phyloP scores from a whole-genome alignment of 2,329 filamentous ascomycete species.

The Leptosphaerulina australis region DNA sequence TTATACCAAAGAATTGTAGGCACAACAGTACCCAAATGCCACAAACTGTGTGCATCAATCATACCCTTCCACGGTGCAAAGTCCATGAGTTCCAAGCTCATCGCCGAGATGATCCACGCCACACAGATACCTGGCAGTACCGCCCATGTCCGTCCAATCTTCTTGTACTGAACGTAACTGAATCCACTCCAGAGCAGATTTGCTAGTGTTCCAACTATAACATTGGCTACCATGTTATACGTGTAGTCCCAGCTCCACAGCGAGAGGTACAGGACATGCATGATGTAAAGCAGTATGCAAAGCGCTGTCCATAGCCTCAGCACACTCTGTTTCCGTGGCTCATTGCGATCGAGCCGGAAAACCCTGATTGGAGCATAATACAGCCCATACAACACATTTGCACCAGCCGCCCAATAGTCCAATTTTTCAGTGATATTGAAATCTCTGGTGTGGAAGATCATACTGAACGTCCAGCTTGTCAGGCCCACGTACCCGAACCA shows the following conservation, averaged over 20 bases:
- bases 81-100: conserved; percentile 95
- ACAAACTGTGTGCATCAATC: conserved; percentile 91
- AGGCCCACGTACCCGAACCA: conserved; percentile 80
- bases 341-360: conserved; percentile 74
- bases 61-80: conserved; percentile 83
- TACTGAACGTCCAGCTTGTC: conserved; percentile 83
- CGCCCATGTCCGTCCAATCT: conserved; percentile 76
- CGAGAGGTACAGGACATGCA: conserved; percentile 83
- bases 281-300: conserved; percentile 72
- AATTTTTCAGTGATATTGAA: conserved; percentile 86
- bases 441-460: conserved; percentile 91
- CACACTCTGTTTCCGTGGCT: conserved; percentile 57
- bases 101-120: conserved; percentile 87
- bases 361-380: conserved; percentile 84
- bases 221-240: conserved; percentile 97
- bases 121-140: conserved; percentile 90
- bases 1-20: conserved; percentile 93
- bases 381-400: conserved; percentile 85
- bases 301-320: conserved; percentile 76
- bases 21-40: conserved; percentile 91
- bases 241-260: conserved; percentile 91
- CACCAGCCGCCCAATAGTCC: conserved; percentile 94
- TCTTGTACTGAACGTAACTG: conserved; percentile 74
- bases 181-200: conserved; percentile 88
- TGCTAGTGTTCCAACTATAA: conserved; percentile 77